Conservation (phyloP, 208 protist genomes). For the Wallacemonas sp. region DNA sequence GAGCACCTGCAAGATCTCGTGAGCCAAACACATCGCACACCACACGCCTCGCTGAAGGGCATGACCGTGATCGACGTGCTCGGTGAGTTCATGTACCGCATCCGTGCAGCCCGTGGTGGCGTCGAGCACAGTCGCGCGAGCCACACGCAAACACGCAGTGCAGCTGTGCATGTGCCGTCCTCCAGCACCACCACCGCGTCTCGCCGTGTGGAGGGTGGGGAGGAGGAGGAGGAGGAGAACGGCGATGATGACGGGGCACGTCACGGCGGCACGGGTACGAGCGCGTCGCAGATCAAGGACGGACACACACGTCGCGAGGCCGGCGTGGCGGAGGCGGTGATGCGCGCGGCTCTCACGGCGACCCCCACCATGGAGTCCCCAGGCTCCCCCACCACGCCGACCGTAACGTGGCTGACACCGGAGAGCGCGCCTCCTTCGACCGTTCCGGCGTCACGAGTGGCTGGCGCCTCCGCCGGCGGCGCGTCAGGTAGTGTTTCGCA, state of each 20-base stretch:
- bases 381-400: neutral
- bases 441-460: no score
- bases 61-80: conserved; percentile 9
- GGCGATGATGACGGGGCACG: neutral
- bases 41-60: neutral
- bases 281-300: neutral
- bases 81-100: conserved; percentile 11
- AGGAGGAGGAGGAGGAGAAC: neutral
- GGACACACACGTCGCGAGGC: neutral
- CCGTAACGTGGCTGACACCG: neutral
- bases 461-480: no score
- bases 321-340: conserved; percentile 1
- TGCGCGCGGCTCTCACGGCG: neutral
- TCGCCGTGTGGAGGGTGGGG: neutral
- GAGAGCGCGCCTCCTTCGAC: neutral
- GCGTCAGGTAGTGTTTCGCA: no score
- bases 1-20: neutral
- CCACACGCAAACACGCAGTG: neutral
- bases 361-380: neutral
- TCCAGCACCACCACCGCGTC: no score
- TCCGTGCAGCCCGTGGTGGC: conserved; percentile 1
- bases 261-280: no score
- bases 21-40: neutral
- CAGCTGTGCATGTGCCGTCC: neutral
- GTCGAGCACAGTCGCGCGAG: no score